Evolutionary conservation across 2,329 filamentous ascomycete species (phyloP).

Genomic region (Fusarium chuoi): DNA sequence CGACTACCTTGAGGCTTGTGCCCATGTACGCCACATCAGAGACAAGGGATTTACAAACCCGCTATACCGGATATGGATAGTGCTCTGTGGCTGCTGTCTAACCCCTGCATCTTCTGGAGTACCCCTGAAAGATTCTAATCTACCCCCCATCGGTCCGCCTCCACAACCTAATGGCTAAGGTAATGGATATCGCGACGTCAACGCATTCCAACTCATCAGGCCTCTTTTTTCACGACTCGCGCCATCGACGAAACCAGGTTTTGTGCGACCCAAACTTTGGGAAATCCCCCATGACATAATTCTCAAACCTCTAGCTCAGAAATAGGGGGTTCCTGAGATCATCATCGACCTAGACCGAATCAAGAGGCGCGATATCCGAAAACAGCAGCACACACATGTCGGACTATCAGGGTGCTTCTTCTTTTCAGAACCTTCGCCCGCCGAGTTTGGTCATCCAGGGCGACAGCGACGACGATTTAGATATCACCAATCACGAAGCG

Average conservation of each 20-base stretch:
- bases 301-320: not conserved
- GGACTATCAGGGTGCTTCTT: conserved; percentile 35
- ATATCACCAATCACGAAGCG: not conserved
- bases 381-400: conserved; percentile 36
- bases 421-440: conserved; percentile 37
- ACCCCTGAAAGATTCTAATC: conserved; percentile 32
- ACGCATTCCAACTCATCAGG: conserved; percentile 29
- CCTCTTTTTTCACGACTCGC: conserved; percentile 17
- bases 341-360: conserved; percentile 19
- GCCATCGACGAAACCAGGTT: conserved; percentile 29
- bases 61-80: conserved; percentile 17
- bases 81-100: conserved; percentile 23
- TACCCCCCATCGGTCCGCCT: conserved; percentile 21
- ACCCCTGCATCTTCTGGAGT: conserved; percentile 33
- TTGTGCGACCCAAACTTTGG: conserved; percentile 8
- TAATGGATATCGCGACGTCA: conserved; percentile 33
- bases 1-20: conserved; percentile 24
- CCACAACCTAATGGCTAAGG: conserved; percentile 13
- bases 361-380: conserved; percentile 29
- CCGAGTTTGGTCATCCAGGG: conserved; percentile 42
- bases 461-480: conserved; percentile 33
- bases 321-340: not conserved
- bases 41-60: not conserved
- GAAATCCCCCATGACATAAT: conserved; percentile 3
- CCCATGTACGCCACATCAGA: conserved; percentile 9